phyloP scores from a whole-genome alignment of 148 eudicot species.

The Agrostemma githago region DNA sequence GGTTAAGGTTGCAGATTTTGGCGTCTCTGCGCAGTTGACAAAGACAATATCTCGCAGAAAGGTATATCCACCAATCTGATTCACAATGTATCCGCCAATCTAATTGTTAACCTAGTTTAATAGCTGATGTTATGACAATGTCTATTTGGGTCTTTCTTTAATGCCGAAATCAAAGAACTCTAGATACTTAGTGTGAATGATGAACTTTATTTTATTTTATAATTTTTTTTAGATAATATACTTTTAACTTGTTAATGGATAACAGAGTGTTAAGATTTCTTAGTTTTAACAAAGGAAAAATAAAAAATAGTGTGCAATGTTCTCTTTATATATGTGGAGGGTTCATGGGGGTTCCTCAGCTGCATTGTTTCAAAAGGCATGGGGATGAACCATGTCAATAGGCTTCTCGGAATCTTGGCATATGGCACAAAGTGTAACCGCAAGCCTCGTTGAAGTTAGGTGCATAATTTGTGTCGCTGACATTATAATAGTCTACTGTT shows the following conservation, averaged over 20 bases:
- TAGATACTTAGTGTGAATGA: background rate
- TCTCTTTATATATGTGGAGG: background rate
- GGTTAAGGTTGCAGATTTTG: conserved; percentile 91
- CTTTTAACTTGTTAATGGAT: too few relatives aligned
- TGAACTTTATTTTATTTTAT: background rate
- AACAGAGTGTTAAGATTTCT: background rate
- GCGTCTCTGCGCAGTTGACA: conserved; percentile 94
- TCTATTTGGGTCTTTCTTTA: background rate
- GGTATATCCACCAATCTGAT: conserved; percentile 36
- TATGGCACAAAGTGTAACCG: background rate
- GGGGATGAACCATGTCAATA: background rate
- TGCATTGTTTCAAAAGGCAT: background rate
- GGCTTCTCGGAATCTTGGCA: background rate
- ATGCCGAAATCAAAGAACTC: background rate
- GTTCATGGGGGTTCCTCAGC: background rate
- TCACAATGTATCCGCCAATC: background rate
- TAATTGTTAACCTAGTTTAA: background rate
- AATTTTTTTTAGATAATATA: too few relatives aligned
- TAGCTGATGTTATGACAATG: background rate
- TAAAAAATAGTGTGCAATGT: background rate
- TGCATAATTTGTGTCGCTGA: background rate
- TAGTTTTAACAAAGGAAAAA: background rate
- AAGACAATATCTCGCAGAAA: conserved; percentile 94
- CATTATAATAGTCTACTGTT: background rate
- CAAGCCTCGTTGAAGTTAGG: background rate